Percentiles rank a stretch among this genome's conserved stretches.
Conservation (phyloP, 768 basidiomycete genomes). For the Gelatoporia subvermispora region DNA sequence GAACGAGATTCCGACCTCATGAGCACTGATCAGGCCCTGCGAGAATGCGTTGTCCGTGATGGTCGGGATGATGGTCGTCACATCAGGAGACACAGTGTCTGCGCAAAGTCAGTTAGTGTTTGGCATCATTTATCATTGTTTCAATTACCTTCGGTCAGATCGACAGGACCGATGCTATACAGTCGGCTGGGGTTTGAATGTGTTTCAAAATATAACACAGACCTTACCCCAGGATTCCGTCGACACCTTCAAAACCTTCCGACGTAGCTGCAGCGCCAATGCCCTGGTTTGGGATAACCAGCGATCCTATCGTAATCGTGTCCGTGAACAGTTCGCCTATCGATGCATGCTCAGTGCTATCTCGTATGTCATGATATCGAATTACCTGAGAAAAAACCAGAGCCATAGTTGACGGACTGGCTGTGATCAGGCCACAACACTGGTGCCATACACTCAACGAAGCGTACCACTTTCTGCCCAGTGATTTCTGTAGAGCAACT, state of each 20-base stretch:
- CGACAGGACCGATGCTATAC: constrained; percentile 28
- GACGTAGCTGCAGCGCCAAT: constrained; percentile 32
- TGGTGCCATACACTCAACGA: constrained; percentile 4
- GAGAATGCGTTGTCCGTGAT: constrained; percentile 30
- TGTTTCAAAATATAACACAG: constrained; percentile 24
- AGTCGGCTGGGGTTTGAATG: constrained; percentile 7
- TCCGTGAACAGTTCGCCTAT: constrained; percentile 29
- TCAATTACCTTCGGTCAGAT: constrained; percentile 27
- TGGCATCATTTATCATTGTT: neutral
- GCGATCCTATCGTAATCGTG: constrained; percentile 35
- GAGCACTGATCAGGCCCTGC: constrained; percentile 23
- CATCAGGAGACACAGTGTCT: constrained; percentile 7
- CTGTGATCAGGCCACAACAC: constrained; percentile 10
- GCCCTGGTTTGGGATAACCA: constrained; percentile 24
- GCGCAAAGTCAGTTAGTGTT: neutral
- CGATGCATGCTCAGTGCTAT: too few species aligned
- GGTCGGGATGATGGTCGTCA: constrained; percentile 22
- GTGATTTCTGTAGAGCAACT: constrained; percentile 37
- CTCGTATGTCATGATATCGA: too few species aligned
- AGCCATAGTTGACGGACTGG: constrained; percentile 47
- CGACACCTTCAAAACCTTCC: constrained; percentile 27
- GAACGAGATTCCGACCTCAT: constrained; percentile 31
- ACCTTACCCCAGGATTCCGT: constrained; percentile 35
- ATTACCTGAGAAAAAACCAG: constrained; percentile 44
- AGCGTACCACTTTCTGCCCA: constrained; percentile 23